A percentile compares a stretch with the other conserved stretches of the same genome.
Evolutionary conservation across 176 grass and related monocot genomes (phyloP).

Genomic region (Carex pumila): DNA sequence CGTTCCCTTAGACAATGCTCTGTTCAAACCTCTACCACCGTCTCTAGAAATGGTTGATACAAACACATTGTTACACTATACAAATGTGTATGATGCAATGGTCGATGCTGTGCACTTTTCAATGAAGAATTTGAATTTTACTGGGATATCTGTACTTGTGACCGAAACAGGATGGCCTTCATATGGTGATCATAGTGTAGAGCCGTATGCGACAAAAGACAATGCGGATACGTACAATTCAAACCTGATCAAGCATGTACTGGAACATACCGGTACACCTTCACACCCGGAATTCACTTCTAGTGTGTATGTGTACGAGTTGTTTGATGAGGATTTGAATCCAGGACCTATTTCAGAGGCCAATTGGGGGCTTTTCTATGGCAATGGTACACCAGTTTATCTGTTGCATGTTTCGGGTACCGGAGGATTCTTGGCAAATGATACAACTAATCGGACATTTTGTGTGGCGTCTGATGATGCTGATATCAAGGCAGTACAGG

Average conservation of each 20-base stretch:
- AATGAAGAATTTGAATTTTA: constrained; percentile 57
- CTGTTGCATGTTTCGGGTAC: constrained; percentile 57
- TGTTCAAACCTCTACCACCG: constrained; percentile 73
- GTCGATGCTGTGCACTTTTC: constrained; percentile 76
- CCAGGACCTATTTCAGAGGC: constrained; percentile 81
- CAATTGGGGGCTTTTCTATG: constrained; percentile 91
- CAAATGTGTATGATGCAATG: constrained; percentile 94
- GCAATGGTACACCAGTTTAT: constrained; percentile 89
- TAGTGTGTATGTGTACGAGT: constrained; percentile 82
- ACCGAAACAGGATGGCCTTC: constrained; percentile 95
- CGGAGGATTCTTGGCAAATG: constrained; percentile 73
- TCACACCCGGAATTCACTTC: constrained; percentile 54
- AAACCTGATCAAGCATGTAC: constrained; percentile 79
- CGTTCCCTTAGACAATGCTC: constrained; percentile 77
- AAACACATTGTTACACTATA: constrained; percentile 95
- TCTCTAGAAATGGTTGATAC: constrained; percentile 85
- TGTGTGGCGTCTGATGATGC: constrained; percentile 79
- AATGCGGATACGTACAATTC: constrained; percentile 80
- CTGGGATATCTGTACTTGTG: constrained; percentile 44
- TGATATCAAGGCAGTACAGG: constrained; percentile 66
- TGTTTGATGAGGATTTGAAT: constrained; percentile 90
- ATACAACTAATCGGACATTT: constrained; percentile 84
- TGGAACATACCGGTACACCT: constrained; percentile 69
- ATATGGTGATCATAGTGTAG: constrained; percentile 46
- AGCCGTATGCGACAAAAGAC: constrained; percentile 73